These are phyloP conservation scores for Morella rubra DNA, from an alignment of 306 rosid genomes.

Conservation along the genomic window DNA sequence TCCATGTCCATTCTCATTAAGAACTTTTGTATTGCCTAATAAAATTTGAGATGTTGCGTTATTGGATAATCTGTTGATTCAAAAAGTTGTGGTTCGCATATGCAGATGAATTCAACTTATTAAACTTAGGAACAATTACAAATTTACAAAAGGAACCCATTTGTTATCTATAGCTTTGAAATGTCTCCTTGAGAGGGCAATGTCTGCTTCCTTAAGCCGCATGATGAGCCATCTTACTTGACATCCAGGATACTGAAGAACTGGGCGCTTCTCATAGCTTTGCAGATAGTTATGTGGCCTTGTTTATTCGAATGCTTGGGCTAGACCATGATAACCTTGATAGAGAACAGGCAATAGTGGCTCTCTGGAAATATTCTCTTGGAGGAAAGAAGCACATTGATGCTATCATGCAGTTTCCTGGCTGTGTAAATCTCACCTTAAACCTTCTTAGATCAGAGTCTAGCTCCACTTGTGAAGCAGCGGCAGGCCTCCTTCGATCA, in stretches of 20 bases:
- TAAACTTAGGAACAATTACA: too few species aligned
- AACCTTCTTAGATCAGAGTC: constrained; percentile 81
- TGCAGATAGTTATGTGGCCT: constrained; percentile 65
- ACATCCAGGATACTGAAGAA: constrained; percentile 56
- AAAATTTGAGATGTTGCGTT: too few species aligned
- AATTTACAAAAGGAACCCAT: too few species aligned
- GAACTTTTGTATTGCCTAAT: background rate
- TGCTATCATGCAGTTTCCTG: constrained; percentile 82
- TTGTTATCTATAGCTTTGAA: background rate
- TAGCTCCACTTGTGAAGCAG: constrained; percentile 71
- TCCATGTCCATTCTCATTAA: background rate
- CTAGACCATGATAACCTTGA: constrained; percentile 66
- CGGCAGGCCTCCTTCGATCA: constrained; percentile 85
- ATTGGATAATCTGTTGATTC: background rate
- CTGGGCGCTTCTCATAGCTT: constrained; percentile 37
- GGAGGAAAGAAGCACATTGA: constrained; percentile 81
- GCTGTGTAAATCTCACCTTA: constrained; percentile 67
- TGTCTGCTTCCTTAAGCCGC: constrained; percentile 13
- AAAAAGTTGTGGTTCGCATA: background rate
- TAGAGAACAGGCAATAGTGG: constrained; percentile 75
- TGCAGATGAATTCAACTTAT: too few species aligned
- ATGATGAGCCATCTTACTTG: constrained; percentile 21
- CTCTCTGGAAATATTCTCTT: constrained; percentile 86
- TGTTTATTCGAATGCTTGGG: constrained; percentile 89
- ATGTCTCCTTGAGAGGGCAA: constrained; percentile 7